A percentile compares a stretch with the other conserved stretches of the same genome.
Conservation (phyloP, 2,329 filamentous ascomycete species). For the Ceratocystis cubensis region DNA sequence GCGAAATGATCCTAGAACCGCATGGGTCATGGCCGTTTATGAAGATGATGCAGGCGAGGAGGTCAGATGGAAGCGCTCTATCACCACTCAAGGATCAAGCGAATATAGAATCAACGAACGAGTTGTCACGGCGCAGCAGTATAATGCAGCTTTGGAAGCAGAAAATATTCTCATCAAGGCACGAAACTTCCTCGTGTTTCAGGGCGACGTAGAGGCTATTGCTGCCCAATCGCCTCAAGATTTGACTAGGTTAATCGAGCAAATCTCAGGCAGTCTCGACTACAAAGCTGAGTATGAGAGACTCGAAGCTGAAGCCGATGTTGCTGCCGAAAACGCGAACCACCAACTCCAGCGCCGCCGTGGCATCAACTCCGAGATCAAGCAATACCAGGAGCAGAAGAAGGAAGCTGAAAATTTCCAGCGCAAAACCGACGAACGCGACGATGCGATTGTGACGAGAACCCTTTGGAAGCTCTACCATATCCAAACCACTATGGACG, state of each 20-base stretch:
- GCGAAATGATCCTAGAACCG: constrained; percentile 78
- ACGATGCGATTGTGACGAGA: constrained; percentile 82
- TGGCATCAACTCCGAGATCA: constrained; percentile 94
- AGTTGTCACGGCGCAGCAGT: constrained; percentile 74
- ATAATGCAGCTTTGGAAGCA: constrained; percentile 80
- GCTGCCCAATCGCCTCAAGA: constrained; percentile 91
- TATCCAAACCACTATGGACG: constrained; percentile 85
- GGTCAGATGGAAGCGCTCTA: constrained; percentile 89
- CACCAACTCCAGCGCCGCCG: constrained; percentile 80
- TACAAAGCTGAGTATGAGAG: constrained; percentile 89
- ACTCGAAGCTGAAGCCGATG: constrained; percentile 74
- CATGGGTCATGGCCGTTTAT: constrained; percentile 99
- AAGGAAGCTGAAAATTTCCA: constrained; percentile 89
- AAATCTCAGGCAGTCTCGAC: constrained; percentile 92
- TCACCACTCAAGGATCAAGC: constrained; percentile 76
- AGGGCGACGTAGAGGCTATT: constrained; percentile 94
- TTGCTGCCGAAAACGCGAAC: constrained; percentile 76
- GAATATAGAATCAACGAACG: constrained; percentile 96
- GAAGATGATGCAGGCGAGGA: constrained; percentile 93
- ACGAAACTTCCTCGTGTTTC: constrained; percentile 94
- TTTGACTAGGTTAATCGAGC: constrained; percentile 84
- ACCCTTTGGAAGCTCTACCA: constrained; percentile 95
- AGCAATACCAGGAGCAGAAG: constrained; percentile 95
- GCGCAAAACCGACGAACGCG: constrained; percentile 76
- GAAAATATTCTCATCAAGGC: constrained; percentile 98